A percentile compares a stretch with the other conserved stretches of the same genome.
Conservation (phyloP, 1,139 yeast genomes). For the Spencermartinsiella ligniputridi region DNA sequence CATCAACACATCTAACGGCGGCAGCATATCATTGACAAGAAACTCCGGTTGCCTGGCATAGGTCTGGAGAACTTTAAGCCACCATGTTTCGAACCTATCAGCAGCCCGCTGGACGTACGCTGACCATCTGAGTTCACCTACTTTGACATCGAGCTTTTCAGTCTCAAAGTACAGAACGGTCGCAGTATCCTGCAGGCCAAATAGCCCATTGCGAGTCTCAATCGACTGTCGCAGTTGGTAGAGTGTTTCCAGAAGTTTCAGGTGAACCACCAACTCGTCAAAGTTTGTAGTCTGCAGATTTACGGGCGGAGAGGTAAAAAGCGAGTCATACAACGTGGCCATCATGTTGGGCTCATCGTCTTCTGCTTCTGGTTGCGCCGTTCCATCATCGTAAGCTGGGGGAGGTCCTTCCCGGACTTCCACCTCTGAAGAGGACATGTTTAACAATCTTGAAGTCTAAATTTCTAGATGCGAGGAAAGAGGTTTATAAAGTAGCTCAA, state of each 20-base stretch:
- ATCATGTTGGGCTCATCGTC: not conserved
- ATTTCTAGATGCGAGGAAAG: not conserved
- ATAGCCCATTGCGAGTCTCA: constrained; percentile 16
- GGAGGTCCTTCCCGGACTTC: not conserved
- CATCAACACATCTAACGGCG: constrained; percentile 40
- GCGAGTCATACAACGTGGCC: not conserved
- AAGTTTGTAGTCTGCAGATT: not conserved
- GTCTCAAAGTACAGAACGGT: not conserved
- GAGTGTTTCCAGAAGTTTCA: constrained; percentile 36
- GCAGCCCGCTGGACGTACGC: constrained; percentile 6
- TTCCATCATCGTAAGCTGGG: not conserved
- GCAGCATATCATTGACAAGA: constrained; percentile 17
- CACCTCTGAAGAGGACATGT: not conserved
- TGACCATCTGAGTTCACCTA: constrained; percentile 2
- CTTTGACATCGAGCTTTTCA: not conserved
- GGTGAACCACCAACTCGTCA: constrained; percentile 28
- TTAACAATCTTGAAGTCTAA: too few species aligned
- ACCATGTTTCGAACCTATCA: constrained; percentile 2
- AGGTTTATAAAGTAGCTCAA: too few species aligned
- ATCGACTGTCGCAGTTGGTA: constrained; percentile 26
- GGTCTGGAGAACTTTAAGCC: constrained; percentile 1
- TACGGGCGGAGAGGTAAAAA: not conserved
- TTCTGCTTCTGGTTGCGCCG: not conserved
- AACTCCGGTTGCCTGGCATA: not conserved
- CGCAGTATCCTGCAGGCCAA: constrained; percentile 13